Evolutionary conservation across 805 yeast species (phyloP), one percentile per base, ranked within the genome.

Genomic region (Kluyveromyces starmeri): DNA sequence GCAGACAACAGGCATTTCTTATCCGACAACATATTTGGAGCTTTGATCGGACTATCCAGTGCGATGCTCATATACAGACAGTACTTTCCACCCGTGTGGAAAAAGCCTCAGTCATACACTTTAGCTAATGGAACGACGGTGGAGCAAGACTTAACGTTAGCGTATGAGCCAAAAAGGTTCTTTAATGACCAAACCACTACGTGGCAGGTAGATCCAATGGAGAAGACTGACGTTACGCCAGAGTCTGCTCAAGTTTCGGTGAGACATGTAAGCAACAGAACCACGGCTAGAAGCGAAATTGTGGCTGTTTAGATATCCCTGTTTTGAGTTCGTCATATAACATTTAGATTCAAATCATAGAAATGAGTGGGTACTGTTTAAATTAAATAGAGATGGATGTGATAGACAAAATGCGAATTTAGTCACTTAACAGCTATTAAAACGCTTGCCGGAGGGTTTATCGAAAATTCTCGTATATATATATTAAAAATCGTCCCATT

Each of bases 401-500:
- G n/a, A n/a, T n/a, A n/a, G n/a, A n/a, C n/a, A n/a, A n/a, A n/a
- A n/a, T n/a, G n/a, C n/a, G n/a, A n/a, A n/a, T n/a, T n/a, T n/a
- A n/a, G n/a, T n/a, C n/a, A n/a, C n/a, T n/a, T n/a, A n/a, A n/a
- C n/a, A n/a, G n/a, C n/a, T n/a, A n/a, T n/a, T n/a, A n/a, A n/a
- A n/a, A n/a, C n/a, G n/a, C n/a, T n/a, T n/a, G n/a, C n/a, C n/a
- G n/a, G n/a, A n/a, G n/a, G n/a, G n/a, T n/a, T n/a, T n/a, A n/a
- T n/a, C n/a, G n/a, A n/a, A n/a, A n/a, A n/a, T n/a, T n/a, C n/a
- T n/a, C n/a, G n/a, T n/a, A n/a, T n/a, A n/a, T n/a, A n/a, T n/a
- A n/a, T n/a, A n/a, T 44, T 38, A 78, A 54, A 79, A 79, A 34
- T 70, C 75, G 53, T 78, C 84, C 85, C 86, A 79, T 37, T 71